These are phyloP conservation scores for Ceratopteris richardii DNA, from an alignment of 75 land plant species.

Conservation along the genomic window DNA sequence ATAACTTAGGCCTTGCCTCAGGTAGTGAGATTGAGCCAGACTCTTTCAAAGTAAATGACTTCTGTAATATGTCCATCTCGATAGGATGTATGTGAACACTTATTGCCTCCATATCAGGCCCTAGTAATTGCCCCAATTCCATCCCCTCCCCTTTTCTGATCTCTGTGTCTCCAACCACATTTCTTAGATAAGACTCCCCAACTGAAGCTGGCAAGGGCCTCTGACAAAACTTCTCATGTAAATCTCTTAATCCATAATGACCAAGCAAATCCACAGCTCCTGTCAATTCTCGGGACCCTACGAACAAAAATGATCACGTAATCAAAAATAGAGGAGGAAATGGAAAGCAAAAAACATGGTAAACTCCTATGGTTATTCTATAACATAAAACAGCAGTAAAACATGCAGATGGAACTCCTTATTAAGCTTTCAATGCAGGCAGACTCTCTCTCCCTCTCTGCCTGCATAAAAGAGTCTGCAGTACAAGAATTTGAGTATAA, in stretches of 20 bases:
- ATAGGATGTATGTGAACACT: slow-evolving; percentile 56
- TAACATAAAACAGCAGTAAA: too few relatives aligned
- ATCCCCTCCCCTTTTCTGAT: slow-evolving; percentile 93
- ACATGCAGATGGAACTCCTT: too few relatives aligned
- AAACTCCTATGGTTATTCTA: too few relatives aligned
- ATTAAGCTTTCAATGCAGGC: too few relatives aligned
- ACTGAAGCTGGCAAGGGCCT: slow-evolving; percentile 64
- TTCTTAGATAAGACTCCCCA: slow-evolving; percentile 75
- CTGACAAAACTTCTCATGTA: slow-evolving; percentile 78
- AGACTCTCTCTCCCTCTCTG: too few relatives aligned
- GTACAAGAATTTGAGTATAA: too few relatives aligned
- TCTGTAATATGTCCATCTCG: slow-evolving; percentile 61
- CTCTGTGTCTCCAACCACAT: slow-evolving; percentile 91
- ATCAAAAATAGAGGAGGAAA: too few relatives aligned
- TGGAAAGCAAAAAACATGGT: too few relatives aligned
- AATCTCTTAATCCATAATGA: slow-evolving; percentile 63
- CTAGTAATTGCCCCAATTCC: slow-evolving; percentile 72
- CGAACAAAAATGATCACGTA: neutral
- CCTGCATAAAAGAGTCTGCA: too few relatives aligned
- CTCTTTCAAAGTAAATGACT: slow-evolving; percentile 77
- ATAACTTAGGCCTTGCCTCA: slow-evolving; percentile 38
- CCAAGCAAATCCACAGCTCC: slow-evolving; percentile 86
- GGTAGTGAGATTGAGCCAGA: slow-evolving; percentile 61
- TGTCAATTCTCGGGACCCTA: slow-evolving; percentile 83
- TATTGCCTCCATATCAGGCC: slow-evolving; percentile 35